Evolutionary conservation across 2,329 filamentous ascomycete genomes (phyloP), one percentile per base, ranked within the genome.

Genomic region (Pyrenophora graminea): DNA sequence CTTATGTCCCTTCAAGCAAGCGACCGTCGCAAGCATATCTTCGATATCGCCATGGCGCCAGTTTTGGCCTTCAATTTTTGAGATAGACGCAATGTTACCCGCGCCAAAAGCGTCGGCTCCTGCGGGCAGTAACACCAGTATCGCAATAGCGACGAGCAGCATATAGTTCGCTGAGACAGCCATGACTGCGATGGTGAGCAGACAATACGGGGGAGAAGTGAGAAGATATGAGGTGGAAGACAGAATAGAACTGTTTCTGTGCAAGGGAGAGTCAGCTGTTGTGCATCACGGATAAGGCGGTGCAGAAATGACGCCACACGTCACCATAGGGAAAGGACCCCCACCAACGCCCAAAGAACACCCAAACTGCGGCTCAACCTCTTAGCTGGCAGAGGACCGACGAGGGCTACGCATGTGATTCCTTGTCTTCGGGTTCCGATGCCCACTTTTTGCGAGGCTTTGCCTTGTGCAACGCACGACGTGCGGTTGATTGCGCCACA

Each of bases 21-120:
- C 77, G 36, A 79, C 77, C 5, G 74, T 77, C 39, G 76, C 76
- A 42, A 80, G 76, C 65, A 79, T 75, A 53, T 80, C 78, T 59
- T 80, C 78, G 48, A 80, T 80, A 58, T 80, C 78, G 51, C 78
- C 78, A 77, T 80, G 78, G 41, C 78, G 75, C 76, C 77, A 80
- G 62, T 80, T 80, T 53, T 76, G 70, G 6, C 78, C 78, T 61
- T 80, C 70, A 18, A 73, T 65, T 37, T 70, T 71, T 1, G 68
- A 71, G 41, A 73, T 71, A 10, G 65, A 70, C 12, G 70, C 69
- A 40, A 73, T 73, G 58, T 80, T 80, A 27, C 78, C 78, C 5
- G 78, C 78, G 42, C 78, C 78, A 56, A 80, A 80, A 41, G 73
- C 74, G 25, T 69, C 61, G 45, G 69, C 70, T 40, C 68, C 69